phyloP scores from a whole-genome alignment of 2,329 filamentous ascomycete species.

The Phaeosphaeriaceae sp. region DNA sequence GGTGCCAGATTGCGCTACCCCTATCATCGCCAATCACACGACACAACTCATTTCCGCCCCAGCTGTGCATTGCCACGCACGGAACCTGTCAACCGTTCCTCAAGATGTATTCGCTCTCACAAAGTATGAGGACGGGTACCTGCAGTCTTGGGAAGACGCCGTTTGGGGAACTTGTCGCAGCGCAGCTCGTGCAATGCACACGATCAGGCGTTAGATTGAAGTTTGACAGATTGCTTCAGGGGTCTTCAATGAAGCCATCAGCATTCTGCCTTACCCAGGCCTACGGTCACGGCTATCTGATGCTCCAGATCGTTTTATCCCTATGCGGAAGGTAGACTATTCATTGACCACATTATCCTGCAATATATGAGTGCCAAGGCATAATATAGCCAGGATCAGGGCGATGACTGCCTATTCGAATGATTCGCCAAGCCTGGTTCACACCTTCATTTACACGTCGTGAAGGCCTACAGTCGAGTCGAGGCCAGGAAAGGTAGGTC shows the following conservation, averaged over 20 bases:
- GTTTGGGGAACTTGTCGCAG: not conserved
- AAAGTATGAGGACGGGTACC: conserved; percentile 9
- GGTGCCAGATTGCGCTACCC: conserved; percentile 21
- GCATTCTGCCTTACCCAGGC: not conserved
- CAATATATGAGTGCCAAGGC: conserved; percentile 23
- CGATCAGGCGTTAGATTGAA: not conserved
- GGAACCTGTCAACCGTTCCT: not conserved
- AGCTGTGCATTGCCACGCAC: not conserved
- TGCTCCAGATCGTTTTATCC: conserved; percentile 10
- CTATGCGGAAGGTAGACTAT: conserved; percentile 23
- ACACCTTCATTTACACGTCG: conserved; percentile 9
- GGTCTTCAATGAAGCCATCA: not conserved
- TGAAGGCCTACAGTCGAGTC: conserved; percentile 10
- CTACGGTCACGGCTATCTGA: conserved; percentile 8
- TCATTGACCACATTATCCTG: conserved; percentile 10
- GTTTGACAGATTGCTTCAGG: not conserved
- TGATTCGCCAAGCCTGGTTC: conserved; percentile 20
- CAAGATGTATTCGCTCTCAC: conserved; percentile 2
- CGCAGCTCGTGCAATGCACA: not conserved
- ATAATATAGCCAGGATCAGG: conserved; percentile 9
- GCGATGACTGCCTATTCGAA: conserved; percentile 26
- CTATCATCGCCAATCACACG: conserved; percentile 12
- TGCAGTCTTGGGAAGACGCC: conserved; percentile 2
- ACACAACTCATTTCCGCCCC: conserved; percentile 7
- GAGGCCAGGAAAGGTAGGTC: conserved; percentile 19